Conservation (phyloP, 2,329 filamentous ascomycete genomes). For the Blumeria hordei region DNA sequence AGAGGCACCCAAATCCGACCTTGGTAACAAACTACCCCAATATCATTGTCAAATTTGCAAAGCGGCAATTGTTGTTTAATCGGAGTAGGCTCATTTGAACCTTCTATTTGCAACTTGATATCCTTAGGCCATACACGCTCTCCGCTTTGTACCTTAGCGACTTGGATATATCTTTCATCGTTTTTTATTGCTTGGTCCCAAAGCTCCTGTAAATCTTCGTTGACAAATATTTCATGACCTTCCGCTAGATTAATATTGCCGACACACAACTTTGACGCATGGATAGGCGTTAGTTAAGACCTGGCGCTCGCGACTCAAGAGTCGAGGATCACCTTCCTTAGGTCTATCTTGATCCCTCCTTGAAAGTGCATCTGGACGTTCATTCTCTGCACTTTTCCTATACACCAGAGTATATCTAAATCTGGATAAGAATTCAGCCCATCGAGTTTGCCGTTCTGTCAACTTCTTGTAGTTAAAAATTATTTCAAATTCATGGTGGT, state of each 20-base stretch:
- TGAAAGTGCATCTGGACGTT: background rate
- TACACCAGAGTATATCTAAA: background rate
- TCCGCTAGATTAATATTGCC: background rate
- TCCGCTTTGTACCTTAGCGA: background rate
- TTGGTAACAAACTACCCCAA: background rate
- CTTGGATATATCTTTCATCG: background rate
- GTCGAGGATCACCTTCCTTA: background rate
- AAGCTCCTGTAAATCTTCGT: background rate
- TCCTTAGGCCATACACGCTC: background rate
- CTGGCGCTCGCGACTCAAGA: background rate
- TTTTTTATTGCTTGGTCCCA: background rate
- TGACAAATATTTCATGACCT: background rate
- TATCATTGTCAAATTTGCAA: background rate
- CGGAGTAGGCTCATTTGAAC: background rate
- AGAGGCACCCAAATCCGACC: background rate
- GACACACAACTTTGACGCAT: background rate
- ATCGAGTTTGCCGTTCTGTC: background rate
- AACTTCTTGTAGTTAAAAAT: background rate
- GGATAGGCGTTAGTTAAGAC: background rate
- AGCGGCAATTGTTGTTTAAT: background rate
- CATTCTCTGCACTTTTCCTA: background rate
- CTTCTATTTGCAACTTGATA: background rate
- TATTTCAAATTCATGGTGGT: conserved; percentile 1
- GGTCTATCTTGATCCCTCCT: background rate
- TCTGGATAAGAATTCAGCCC: background rate